Conservation (phyloP, 306 rosid genomes). For the Pueraria montana region DNA sequence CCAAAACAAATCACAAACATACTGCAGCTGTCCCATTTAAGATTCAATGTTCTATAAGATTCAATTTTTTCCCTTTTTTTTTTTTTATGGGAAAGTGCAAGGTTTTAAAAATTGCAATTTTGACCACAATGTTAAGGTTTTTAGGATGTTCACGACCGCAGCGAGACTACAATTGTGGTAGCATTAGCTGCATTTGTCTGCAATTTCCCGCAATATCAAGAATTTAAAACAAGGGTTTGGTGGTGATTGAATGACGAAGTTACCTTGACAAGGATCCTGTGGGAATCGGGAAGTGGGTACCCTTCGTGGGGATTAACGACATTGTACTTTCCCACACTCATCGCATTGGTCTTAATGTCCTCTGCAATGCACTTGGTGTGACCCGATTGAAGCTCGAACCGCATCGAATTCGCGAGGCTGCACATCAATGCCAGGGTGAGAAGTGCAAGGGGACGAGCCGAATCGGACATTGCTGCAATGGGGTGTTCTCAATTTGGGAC, state of each 20-base stretch:
- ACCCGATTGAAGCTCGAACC: conserved; percentile 76
- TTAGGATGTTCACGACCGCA: neutral
- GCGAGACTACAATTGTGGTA: neutral
- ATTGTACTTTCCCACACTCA: conserved; percentile 82
- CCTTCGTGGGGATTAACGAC: conserved; percentile 67
- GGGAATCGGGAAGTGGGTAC: conserved; percentile 66
- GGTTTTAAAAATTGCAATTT: neutral
- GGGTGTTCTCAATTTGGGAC: conserved; percentile 24
- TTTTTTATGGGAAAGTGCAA: neutral
- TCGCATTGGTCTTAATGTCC: conserved; percentile 69
- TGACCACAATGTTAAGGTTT: neutral
- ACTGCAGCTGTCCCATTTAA: conserved; percentile 17
- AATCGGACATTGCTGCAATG: conserved; percentile 48
- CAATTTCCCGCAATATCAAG: neutral
- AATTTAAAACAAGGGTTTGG: neutral
- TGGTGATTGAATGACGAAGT: conserved; percentile 8
- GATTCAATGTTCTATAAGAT: neutral
- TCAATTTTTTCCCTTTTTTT: neutral
- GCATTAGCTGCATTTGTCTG: neutral
- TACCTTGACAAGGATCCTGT: conserved; percentile 78
- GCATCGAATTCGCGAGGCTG: conserved; percentile 58
- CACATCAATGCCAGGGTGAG: conserved; percentile 49
- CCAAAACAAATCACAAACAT: conserved; percentile 28
- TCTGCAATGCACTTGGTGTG: conserved; percentile 83
- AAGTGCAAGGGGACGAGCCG: conserved; percentile 44